Base-by-base conservation (phyloP, 73 alveolate species). In the Durusdinium trenchii region DNA sequence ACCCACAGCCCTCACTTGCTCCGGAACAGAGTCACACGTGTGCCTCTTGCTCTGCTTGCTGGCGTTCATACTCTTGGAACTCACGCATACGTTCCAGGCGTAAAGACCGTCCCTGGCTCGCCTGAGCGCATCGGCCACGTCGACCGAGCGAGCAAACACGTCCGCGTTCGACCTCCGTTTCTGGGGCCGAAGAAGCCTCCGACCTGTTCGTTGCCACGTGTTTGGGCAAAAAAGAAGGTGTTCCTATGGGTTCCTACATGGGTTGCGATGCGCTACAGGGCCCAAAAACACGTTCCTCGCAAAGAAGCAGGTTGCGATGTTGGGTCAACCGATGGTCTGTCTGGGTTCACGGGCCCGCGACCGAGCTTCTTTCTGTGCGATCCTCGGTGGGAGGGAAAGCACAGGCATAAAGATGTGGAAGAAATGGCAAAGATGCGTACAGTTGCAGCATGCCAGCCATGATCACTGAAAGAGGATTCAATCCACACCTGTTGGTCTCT, bases 21-120 rank as follows among this genome's bases (percentile, higher is more conserved):
- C n/a, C n/a, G n/a, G n/a, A n/a, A n/a, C n/a, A n/a, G 69, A 57
- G 23, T 57, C 69, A 57, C 32, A 57, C 23, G 12, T 57, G 69
- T 57, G 82, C 98, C 98, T 91, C 98, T 16, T 91, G 98, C 61
- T 91, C 98, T 12, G 98, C 98, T 91, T 91, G 98, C 35, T 91
- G 98, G 30, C 98, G 98, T 78, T 91, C 98, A 67, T 36, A 52
- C 98, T 91, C 98, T 76, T 91, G 98, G 98, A 91, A 91, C 45
- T 91, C 99, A 9, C 99, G 94, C 99, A 94, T 76, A 7, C 99
- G 99, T 76, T 94, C 99, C 91, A 94, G 61, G 99, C 99, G 99
- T 9, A 60, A 43, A 30, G 99, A 81, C 10, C 93, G 91, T 79
- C 76, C 99, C 38, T 73, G 91, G 94, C 93, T 76, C 48, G 99